Evolutionary conservation across 1,284 basidiomycete genomes (phyloP).

Genomic region (Flammula alnicola): DNA sequence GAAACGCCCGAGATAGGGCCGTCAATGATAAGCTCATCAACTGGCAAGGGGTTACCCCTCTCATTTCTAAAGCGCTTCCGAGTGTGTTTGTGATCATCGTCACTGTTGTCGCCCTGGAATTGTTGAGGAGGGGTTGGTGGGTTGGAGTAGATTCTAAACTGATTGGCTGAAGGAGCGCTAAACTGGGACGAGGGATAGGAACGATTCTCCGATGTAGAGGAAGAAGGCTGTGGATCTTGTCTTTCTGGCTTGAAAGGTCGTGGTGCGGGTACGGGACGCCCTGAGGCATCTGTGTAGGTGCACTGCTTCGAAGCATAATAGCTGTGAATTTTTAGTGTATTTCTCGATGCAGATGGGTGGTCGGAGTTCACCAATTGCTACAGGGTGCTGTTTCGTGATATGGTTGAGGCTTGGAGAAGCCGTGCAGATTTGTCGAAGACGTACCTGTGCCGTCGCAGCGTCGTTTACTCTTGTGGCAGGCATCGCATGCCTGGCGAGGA

Average conservation of each 20-base stretch:
- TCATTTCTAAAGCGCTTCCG: constrained; percentile 45
- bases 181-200: constrained; percentile 24
- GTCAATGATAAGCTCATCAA: constrained; percentile 45
- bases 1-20: constrained; percentile 35
- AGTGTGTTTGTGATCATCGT: constrained; percentile 35
- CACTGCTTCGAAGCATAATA: constrained; percentile 82
- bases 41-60: constrained; percentile 36
- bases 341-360: constrained; percentile 3
- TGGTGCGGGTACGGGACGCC: constrained; percentile 76
- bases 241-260: constrained; percentile 44
- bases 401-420: constrained; percentile 13
- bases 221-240: constrained; percentile 35
- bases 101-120: constrained; percentile 29
- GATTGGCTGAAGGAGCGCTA: constrained; percentile 25
- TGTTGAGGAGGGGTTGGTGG: constrained; percentile 22
- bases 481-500: constrained; percentile 69
- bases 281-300: constrained; percentile 79
- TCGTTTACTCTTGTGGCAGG: constrained; percentile 82
- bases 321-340: constrained; percentile 48
- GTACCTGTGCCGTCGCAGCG: constrained; percentile 80
- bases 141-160: constrained; percentile 30
- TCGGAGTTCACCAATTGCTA: constrained; percentile 68
- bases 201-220: constrained; percentile 30
- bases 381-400: constrained; percentile 60
- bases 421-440: constrained; percentile 33